These are phyloP conservation scores for Lolium multiflorum DNA, from an alignment of 176 grass and related monocot species.

Conservation along the genomic window DNA sequence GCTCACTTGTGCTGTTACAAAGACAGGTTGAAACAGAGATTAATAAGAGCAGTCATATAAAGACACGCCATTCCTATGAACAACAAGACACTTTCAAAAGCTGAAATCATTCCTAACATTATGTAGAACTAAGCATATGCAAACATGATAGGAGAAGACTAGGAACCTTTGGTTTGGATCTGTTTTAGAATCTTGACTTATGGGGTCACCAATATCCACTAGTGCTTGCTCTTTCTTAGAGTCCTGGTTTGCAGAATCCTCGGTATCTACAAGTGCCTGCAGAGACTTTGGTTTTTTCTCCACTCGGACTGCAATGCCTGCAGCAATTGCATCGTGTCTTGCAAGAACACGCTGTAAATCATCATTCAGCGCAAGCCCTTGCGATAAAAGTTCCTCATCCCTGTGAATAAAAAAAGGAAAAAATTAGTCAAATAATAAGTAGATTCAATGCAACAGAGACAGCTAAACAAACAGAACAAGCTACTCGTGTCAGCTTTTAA, in stretches of 20 bases:
- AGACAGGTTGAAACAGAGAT: constrained; percentile 43
- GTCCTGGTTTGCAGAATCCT: constrained; percentile 64
- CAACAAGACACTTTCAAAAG: neutral
- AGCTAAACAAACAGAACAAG: constrained; percentile 6
- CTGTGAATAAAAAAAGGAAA: constrained; percentile 49
- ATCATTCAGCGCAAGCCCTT: constrained; percentile 97
- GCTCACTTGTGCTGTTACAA: constrained; percentile 56
- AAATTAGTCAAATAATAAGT: constrained; percentile 15
- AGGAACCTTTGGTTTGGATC: constrained; percentile 65
- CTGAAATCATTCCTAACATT: constrained; percentile 27
- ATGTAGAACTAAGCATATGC: constrained; percentile 28
- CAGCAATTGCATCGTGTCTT: constrained; percentile 91
- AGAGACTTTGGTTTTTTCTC: constrained; percentile 82
- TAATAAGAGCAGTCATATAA: constrained; percentile 35
- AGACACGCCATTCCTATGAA: neutral
- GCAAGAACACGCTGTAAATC: constrained; percentile 91
- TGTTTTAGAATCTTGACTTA: constrained; percentile 62
- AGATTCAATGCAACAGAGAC: neutral
- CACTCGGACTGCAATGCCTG: constrained; percentile 90
- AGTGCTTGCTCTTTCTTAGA: constrained; percentile 77
- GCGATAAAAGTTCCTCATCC: constrained; percentile 90
- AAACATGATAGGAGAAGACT: constrained; percentile 32
- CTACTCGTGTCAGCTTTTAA: constrained; percentile 30
- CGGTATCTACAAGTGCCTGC: constrained; percentile 85
- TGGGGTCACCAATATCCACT: constrained; percentile 77